phyloP scores from a whole-genome alignment of 2,329 filamentous ascomycete species.

The Cryphonectria naterciae region DNA sequence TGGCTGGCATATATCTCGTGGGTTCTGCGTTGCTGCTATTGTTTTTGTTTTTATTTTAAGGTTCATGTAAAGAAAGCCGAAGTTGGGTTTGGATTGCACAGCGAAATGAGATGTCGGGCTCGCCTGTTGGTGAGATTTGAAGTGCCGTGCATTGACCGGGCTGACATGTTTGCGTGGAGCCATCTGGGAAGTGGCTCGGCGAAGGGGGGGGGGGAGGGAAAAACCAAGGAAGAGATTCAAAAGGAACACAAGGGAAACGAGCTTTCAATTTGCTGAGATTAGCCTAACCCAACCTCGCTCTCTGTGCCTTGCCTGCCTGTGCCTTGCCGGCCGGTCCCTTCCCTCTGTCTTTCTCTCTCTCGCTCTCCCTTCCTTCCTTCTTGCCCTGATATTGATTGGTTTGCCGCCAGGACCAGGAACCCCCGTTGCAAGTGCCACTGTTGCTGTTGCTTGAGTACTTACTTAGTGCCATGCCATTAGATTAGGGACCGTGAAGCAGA shows the following conservation, averaged over 20 bases:
- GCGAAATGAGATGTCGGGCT: conserved; percentile 13
- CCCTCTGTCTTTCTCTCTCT: not conserved
- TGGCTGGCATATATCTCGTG: not conserved
- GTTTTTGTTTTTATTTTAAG: not conserved
- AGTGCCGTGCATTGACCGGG: conserved; percentile 11
- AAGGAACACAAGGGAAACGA: conserved; percentile 15
- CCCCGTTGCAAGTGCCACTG: not conserved
- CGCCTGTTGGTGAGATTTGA: conserved; percentile 9
- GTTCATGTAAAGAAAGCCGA: not conserved
- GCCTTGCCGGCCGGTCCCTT: not conserved
- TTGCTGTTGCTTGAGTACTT: too few relatives aligned
- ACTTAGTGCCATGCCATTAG: not conserved
- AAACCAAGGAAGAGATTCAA: conserved; percentile 7
- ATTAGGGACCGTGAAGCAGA: not conserved
- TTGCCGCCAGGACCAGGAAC: not conserved
- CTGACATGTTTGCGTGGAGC: conserved; percentile 15
- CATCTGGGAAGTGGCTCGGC: conserved; percentile 3
- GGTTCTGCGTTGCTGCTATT: not conserved
- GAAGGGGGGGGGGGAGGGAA: not conserved
- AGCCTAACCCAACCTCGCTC: not conserved
- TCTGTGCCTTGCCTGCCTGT: not conserved
- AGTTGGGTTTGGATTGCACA: not conserved
- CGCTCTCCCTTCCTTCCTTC: not conserved
- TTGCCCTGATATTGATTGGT: not conserved
- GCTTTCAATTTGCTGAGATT: conserved; percentile 22